Percentiles rank a stretch among this genome's conserved stretches.
Evolutionary conservation across 1,284 basidiomycete species (phyloP).

Genomic region (Gymnopus androsaceus): DNA sequence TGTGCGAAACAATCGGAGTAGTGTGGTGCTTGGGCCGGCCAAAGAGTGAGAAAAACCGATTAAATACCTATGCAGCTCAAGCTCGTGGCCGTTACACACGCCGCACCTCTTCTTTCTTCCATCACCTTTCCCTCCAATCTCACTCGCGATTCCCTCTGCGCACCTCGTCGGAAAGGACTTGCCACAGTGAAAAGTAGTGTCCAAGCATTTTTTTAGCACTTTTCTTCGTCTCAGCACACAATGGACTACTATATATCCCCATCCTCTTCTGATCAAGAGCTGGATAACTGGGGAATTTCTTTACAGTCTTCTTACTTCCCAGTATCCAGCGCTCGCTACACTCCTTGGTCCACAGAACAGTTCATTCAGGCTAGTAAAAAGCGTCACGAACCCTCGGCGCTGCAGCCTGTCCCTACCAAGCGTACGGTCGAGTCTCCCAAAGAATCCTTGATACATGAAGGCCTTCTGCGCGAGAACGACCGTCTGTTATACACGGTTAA

Average conservation of each 20-base stretch:
- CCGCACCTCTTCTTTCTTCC: neutral
- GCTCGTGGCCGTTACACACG: neutral
- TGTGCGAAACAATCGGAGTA: neutral
- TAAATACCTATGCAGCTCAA: neutral
- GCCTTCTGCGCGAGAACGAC: conserved; percentile 9
- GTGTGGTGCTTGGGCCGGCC: neutral
- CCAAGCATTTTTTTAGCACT: no score
- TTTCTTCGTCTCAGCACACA: neutral
- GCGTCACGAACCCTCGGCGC: neutral
- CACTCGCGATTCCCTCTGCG: neutral
- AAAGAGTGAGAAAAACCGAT: neutral
- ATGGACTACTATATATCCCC: conserved; percentile 4
- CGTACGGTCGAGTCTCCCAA: neutral
- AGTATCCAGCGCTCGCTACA: neutral
- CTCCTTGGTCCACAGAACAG: conserved; percentile 4
- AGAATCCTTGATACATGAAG: neutral
- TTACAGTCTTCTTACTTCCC: neutral
- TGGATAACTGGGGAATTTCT: neutral
- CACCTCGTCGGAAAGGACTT: no score
- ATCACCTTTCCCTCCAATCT: conserved; percentile 1
- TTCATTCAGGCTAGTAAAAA: conserved; percentile 2
- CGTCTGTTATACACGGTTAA: conserved; percentile 24
- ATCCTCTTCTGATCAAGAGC: conserved; percentile 3
- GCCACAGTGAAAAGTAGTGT: no score
- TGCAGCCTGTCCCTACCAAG: neutral